Base-by-base conservation (phyloP, 306 rosid species). In the Inga oerstediana region DNA sequence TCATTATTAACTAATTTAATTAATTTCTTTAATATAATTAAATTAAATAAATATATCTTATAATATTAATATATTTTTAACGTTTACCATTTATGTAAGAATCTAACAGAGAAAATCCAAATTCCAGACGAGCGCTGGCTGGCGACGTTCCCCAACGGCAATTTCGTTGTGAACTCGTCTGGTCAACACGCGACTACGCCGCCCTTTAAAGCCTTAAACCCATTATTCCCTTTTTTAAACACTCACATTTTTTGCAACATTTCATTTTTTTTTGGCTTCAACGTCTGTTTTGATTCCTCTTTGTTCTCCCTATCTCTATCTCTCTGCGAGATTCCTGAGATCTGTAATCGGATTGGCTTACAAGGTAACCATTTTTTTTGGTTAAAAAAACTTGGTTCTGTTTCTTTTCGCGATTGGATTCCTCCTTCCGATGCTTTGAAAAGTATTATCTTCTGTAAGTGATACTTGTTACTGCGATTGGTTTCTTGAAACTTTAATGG, bases 341-440 rank as follows among this genome's bases (percentile, higher is more conserved):
- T 85, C 90, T 84, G 75, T 80, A 83, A 81, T 85, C 85, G 83
- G 87, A 77, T 88, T 83, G n/a, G 74, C 68, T 56, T 83, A 81
- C 77, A 58, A 81, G 87, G 98, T 92, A 87, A 39, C 72, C 54
- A 52, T 52, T 77, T 72, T 76, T 76, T 84, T 49, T 14, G 0
- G 6, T 7, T 1, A 54, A 54, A 54, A 16, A 59, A 58, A 83
- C 78, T 83, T 85, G 70, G 34, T 81, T 86, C 75, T 75, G 43
- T 78, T 43, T 70, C 20, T 1, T 51, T 32, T 22, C 37, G 41
- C 39, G 9, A 11, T 64, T 30, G 39, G 16, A 9, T 80, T 20
- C n/a, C 13, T 15, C 37, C 19, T 77, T 82, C 43, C 34, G 16
- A 16, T 68, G 78, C 74, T 30, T 70, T 49, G 19, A 34, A 34